Evolutionary conservation across 2,329 filamentous ascomycete genomes (phyloP), one percentile per base, ranked within the genome.

Genomic region (Aspergillus versicolor): DNA sequence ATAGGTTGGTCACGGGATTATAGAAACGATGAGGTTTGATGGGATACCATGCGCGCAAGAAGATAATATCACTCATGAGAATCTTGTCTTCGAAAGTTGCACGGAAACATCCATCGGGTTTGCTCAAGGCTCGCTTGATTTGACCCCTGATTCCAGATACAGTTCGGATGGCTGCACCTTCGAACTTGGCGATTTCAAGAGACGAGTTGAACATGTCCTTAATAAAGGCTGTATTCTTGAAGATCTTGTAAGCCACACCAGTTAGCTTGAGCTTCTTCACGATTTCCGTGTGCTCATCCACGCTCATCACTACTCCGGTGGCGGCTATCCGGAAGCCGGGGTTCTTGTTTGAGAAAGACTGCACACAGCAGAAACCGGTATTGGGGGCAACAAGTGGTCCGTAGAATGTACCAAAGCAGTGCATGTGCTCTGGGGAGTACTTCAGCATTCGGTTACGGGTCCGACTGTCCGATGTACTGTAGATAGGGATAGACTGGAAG

Each of bases 241-340:
- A 97, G 75, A 97, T 95, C 79, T 97, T 97, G 83, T 94, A 95
- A 1, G 94, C 92, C 47, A 86, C 83, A 59, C 94, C 94, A 0
- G 92, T 97, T 48, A 99, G 84, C 76, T 99, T 99, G 70, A 99
- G 87, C 82, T 99, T 99, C 84, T 99, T 99, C 75, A 99, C 94
- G 63, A 99, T 97, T 73, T 99, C 94, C 3, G 91, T 92, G 41
- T 89, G 91, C 77, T 97, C 92, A 72, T 99, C 94, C 19, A 99
- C 94, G 69, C 88, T 92, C 62, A 97, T 80, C 4, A 99, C 91
- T 2, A 94, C 94, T 60, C 94, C 94, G 0, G 92, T 97, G 2
- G 94, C 95, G 9, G 94, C 91, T 64, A 99, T 91, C 46, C 94
- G 87, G 83, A 99, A 97, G 19, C 92, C 92, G 0, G 92, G 89